Base-by-base conservation (phyloP, 345 rosid species). In the Raphanus sativus region DNA sequence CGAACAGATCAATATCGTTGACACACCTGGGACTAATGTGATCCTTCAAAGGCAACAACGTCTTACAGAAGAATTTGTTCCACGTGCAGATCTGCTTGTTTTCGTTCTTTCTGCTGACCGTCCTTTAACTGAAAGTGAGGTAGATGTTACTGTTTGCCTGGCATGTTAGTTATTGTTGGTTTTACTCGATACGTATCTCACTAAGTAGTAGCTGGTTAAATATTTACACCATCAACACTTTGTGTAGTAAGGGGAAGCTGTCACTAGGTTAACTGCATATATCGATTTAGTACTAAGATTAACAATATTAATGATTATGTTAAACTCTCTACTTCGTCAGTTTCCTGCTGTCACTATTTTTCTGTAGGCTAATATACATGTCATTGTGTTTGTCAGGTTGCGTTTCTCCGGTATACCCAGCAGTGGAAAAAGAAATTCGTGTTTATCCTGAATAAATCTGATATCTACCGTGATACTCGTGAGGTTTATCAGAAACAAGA, bases 101-200 rank as follows among this genome's bases (percentile, higher is more conserved):
- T 92, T 92, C 69, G 98, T 95, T 73, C 87, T 95, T 76, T 95
- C 99, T 70, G 97, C 97, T 77, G 99, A 95, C 77, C 96, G 96
- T 6, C 98, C 97, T 45, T 85, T 95, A 77, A 91, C 98, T 29
- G 99, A 92, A 85, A 95, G 97, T 82, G 99, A 92, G 94, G 99
- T 95, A 86, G 60, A 86, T 12, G 29, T 70, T 69, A 38, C 69
- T 69, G 52, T 17, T 55, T 33, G 2, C 30, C 38, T 68, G 65
- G 24, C 59, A 62, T 62, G 48, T 52, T 73, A 8, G 56, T 73
- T 33, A 21, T 73, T 65, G 15, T 69, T 77, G 48, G 12, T 61
- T 78, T 78, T 42, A 4, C 58, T n/a, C 56, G 48, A 30, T 65
- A 32, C 34, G 8, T n/a, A 64, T 63, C 66, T 77, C 28, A 24